Conservation (phyloP, 495 filamentous ascomycete species). For the Trichoderma virens region DNA sequence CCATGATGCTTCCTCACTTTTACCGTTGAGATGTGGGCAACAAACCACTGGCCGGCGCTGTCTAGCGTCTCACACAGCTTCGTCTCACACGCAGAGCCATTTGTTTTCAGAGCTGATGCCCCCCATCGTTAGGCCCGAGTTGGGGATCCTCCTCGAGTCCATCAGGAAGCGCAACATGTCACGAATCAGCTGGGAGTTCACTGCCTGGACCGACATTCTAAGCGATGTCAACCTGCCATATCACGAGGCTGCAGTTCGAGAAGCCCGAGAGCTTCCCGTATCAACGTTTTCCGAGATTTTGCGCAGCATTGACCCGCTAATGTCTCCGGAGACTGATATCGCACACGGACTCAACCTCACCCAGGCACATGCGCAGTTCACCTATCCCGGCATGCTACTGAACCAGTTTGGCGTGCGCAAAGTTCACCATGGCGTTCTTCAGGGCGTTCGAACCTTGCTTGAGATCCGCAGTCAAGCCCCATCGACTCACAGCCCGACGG, state of each 20-base stretch:
- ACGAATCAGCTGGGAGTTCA: neutral
- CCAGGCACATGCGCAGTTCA: slow-evolving; percentile 20
- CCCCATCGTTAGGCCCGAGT: neutral
- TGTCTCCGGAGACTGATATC: slow-evolving; percentile 20
- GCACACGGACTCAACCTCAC: slow-evolving; percentile 17
- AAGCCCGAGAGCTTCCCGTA: slow-evolving; percentile 15
- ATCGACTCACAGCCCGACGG: neutral
- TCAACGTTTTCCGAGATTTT: slow-evolving; percentile 32
- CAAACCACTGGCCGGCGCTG: neutral
- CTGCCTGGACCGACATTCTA: neutral
- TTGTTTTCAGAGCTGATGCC: neutral
- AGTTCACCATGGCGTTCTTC: slow-evolving; percentile 20
- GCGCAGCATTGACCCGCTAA: slow-evolving; percentile 26
- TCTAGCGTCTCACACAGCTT: neutral
- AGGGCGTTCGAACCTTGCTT: slow-evolving; percentile 16
- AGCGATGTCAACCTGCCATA: neutral
- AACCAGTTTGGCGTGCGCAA: slow-evolving; percentile 28
- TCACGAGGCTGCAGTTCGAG: neutral
- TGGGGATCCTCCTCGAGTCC: neutral
- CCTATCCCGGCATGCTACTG: slow-evolving; percentile 18
- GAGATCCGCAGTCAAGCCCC: slow-evolving; percentile 16
- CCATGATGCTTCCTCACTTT: neutral
- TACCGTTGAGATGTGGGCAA: neutral
- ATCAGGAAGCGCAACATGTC: neutral
- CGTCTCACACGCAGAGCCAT: neutral